Evolutionary conservation across 768 basidiomycete species (phyloP).

Genomic region (Hypholoma sublateritium): DNA sequence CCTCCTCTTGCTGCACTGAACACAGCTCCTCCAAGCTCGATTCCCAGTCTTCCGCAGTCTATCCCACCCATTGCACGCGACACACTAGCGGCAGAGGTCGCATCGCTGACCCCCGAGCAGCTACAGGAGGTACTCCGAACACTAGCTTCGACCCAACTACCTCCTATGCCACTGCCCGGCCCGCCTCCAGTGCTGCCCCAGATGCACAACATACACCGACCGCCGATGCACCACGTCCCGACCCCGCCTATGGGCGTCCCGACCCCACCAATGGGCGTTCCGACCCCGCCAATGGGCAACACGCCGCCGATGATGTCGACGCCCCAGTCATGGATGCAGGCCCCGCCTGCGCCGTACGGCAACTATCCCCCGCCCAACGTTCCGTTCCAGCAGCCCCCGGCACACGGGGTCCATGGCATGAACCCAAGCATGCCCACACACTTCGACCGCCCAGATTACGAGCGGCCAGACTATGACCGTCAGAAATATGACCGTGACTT

Average conservation of each 20-base stretch:
- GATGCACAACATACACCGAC: not conserved
- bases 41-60: slow-evolving; percentile 16
- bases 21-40: not conserved
- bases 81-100: slow-evolving; percentile 68
- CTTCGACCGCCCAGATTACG: slow-evolving; percentile 13
- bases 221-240: slow-evolving; percentile 16
- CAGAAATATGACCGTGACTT: slow-evolving; percentile 17
- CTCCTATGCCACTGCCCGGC: slow-evolving; percentile 18
- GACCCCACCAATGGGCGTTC: not conserved
- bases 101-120: slow-evolving; percentile 74
- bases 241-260: not conserved
- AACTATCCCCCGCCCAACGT: slow-evolving; percentile 21
- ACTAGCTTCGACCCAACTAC: slow-evolving; percentile 33
- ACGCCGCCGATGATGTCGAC: slow-evolving; percentile 6
- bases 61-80: slow-evolving; percentile 37
- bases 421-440: slow-evolving; percentile 8
- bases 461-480: slow-evolving; percentile 15
- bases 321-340: slow-evolving; percentile 19
- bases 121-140: slow-evolving; percentile 67
- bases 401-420: not conserved
- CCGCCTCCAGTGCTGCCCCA: slow-evolving; percentile 1
- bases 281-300: slow-evolving; percentile 17
- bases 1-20: not conserved
- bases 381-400: slow-evolving; percentile 23
- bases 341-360: slow-evolving; percentile 19